phyloP scores from a whole-genome alignment of 306 rosid genomes.

The Quillaja saponaria region DNA sequence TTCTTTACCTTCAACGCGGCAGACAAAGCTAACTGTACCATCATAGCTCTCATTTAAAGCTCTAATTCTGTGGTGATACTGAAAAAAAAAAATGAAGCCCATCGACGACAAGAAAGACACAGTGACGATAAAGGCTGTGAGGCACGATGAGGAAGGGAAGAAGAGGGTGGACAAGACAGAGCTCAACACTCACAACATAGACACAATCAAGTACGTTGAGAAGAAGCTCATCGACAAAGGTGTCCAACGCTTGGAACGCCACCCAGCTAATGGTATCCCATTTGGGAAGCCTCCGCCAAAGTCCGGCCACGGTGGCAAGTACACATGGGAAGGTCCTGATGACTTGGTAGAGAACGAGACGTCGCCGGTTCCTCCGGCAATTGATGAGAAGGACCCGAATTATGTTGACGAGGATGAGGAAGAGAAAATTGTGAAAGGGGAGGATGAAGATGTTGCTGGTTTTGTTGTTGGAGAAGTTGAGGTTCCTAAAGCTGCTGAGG shows the following conservation, averaged over 20 bases:
- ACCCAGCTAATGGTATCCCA: slow-evolving; percentile 54
- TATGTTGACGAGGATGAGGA: slow-evolving; percentile 65
- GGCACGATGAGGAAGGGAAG: slow-evolving; percentile 63
- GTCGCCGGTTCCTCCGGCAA: slow-evolving; percentile 58
- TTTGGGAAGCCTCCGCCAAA: slow-evolving; percentile 55
- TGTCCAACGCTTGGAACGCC: slow-evolving; percentile 64
- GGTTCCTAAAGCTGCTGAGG: slow-evolving; percentile 49
- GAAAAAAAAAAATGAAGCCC: slow-evolving; percentile 46
- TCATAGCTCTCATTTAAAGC: no score
- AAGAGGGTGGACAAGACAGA: slow-evolving; percentile 61
- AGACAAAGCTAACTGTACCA: no score
- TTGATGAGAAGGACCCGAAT: slow-evolving; percentile 75
- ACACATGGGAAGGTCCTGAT: slow-evolving; percentile 84
- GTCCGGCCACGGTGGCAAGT: slow-evolving; percentile 82
- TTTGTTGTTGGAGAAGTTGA: slow-evolving; percentile 63
- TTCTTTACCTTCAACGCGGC: no score
- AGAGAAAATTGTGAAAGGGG: slow-evolving; percentile 32
- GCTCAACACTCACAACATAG: slow-evolving; percentile 51
- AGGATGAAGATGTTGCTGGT: slow-evolving; percentile 33
- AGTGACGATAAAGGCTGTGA: slow-evolving; percentile 57
- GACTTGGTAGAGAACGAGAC: slow-evolving; percentile 39
- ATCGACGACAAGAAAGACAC: slow-evolving; percentile 51
- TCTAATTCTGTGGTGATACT: no score
- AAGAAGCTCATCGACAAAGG: slow-evolving; percentile 75
- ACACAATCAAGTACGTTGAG: slow-evolving; percentile 60